Base-by-base conservation (phyloP, 2,329 filamentous ascomycete genomes). In the Talaromyces sp. region DNA sequence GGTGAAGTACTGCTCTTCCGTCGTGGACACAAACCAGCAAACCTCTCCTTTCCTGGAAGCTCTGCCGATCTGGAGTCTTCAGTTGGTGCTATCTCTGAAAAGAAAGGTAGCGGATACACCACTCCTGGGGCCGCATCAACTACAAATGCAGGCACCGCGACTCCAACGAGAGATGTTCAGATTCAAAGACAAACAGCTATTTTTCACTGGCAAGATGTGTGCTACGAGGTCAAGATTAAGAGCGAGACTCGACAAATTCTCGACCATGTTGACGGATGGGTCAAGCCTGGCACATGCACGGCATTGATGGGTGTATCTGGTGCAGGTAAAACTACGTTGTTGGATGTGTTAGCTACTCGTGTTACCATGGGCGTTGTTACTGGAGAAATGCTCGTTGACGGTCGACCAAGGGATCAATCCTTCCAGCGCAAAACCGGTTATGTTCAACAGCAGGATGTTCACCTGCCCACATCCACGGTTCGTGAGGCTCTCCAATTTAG, bases 371-470 rank as follows among this genome's bases (percentile, higher is more conserved):
- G 93, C 78, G 89, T 96, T 19, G 91, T 97, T 57, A 88, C 86
- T 7, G 93, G 93, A 62, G 89, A 94, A 70, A 95, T 96, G 89
- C 79, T 92, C n/a, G 89, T 93, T 8, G 90, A 93, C 69, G 90
- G 90, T 1, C 84, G 82, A 43, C 88, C 86, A 33, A 87, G 91
- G 56, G 92, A 96, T 69, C 84, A 84, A 50, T 92, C 90, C 0
- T 97, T 97, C 84, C 93, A 96, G 77, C 90, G 93, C 69, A 95
- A 94, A 80, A 96, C 92, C 0, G 93, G 93, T 58, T 96, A 96
- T 71, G 93, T 93, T 41, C 92, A 96, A 74, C 93, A 97, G 76
- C 92, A 96, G 75, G 93, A 97, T 85, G 84, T 97, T 15, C 93
- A 97, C 75, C 83, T 96, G 50, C 84, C 89, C 56, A 96, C 92